Evolutionary conservation across 345 rosid species (phyloP).

Genomic region (Camelina laxa): DNA sequence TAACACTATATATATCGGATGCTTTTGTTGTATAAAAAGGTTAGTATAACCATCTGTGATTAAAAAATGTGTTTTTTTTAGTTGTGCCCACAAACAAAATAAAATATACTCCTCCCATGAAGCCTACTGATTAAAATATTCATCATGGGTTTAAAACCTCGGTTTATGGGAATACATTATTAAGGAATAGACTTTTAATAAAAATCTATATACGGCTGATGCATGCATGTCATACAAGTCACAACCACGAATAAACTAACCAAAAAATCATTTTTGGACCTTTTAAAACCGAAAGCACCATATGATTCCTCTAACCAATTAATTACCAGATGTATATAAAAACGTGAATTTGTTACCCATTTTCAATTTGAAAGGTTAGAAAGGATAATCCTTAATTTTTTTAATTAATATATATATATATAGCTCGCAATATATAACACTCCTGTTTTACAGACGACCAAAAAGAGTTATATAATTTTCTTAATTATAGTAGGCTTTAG

Average conservation of each 20-base stretch:
- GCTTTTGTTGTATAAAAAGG: conserved; percentile 1
- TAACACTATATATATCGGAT: neutral
- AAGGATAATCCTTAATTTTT: no score
- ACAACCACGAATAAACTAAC: conserved; percentile 32
- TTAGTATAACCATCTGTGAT: conserved; percentile 21
- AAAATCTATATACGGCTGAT: neutral
- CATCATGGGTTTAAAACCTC: conserved; percentile 34
- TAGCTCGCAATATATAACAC: no score
- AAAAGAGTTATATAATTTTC: neutral
- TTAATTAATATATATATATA: no score
- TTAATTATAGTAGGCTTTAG: neutral
- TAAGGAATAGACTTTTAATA: neutral
- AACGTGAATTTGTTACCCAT: neutral
- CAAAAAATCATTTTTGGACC: neutral
- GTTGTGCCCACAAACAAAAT: conserved; percentile 11
- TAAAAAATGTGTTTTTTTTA: neutral
- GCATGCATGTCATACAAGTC: conserved; percentile 41
- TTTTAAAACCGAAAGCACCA: neutral
- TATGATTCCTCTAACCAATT: neutral
- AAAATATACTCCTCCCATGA: conserved; percentile 35
- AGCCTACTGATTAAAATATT: conserved; percentile 28
- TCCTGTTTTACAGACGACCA: neutral
- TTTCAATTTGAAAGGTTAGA: neutral
- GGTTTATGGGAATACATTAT: neutral
- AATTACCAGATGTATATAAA: neutral